phyloP scores from a whole-genome alignment of 805 yeast species.

The Myxozyma sirexii region DNA sequence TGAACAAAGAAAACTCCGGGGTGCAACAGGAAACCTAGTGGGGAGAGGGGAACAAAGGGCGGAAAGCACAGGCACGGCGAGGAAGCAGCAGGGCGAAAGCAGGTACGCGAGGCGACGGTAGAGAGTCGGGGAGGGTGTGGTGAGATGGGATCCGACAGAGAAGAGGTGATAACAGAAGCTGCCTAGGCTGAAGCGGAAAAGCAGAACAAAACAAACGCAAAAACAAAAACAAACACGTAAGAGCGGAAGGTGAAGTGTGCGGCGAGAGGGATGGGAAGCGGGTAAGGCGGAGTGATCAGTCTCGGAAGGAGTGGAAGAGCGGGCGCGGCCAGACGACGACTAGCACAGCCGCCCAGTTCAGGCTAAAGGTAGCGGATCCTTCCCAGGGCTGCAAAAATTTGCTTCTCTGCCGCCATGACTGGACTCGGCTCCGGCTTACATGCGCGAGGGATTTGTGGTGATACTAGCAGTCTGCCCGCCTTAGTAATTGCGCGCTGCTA shows the following conservation, averaged over 20 bases:
- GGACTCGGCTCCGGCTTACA: too few species aligned
- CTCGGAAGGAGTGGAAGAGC: background rate
- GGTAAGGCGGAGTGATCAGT: slow-evolving; percentile 3
- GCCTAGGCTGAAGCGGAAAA: slow-evolving; percentile 2
- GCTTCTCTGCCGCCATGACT: too few species aligned
- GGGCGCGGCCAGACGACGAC: slow-evolving; percentile 1
- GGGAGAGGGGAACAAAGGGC: background rate
- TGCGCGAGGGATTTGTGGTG: too few species aligned
- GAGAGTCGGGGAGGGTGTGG: background rate
- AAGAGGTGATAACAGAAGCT: background rate
- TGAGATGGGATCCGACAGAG: too few species aligned
- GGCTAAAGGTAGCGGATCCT: background rate
- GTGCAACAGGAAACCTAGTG: background rate
- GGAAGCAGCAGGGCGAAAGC: background rate
- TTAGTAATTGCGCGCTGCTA: too few species aligned
- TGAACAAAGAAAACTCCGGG: background rate
- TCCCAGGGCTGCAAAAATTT: slow-evolving; percentile 11
- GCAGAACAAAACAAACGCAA: slow-evolving; percentile 14
- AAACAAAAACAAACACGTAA: background rate
- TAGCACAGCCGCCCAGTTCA: background rate
- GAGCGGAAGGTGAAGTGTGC: background rate
- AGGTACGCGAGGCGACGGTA: background rate
- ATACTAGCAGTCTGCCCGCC: too few species aligned
- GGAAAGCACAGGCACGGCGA: background rate
- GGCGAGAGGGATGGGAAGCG: background rate